Percentiles rank a stretch among this genome's conserved stretches.
Evolutionary conservation across 1,284 basidiomycete species (phyloP).

Genomic region (Naganishia albida): DNA sequence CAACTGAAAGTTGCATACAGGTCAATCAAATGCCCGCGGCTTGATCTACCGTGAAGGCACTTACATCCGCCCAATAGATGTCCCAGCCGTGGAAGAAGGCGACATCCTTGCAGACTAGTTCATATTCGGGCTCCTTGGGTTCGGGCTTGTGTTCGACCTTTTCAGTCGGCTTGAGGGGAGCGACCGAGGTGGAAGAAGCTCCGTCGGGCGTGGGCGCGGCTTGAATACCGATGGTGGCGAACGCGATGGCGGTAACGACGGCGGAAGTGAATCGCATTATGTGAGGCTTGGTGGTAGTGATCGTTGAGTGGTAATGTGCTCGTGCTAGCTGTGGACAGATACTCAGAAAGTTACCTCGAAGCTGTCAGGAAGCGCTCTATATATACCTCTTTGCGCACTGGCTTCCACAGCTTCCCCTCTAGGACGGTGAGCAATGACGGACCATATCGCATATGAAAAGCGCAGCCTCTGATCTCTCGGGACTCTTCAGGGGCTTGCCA

Average conservation of each 20-base stretch:
- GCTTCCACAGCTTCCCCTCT: too few species aligned
- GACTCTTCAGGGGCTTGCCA: too few species aligned
- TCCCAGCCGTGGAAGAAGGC: slow-evolving; percentile 26
- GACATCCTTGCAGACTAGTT: slow-evolving; percentile 4
- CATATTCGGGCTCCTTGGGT: neutral
- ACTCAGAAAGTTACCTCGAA: too few species aligned
- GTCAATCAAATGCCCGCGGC: neutral
- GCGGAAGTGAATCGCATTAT: slow-evolving; percentile 17
- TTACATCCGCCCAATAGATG: slow-evolving; percentile 11
- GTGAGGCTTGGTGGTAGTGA: too few species aligned
- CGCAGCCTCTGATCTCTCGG: too few species aligned
- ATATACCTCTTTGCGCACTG: too few species aligned
- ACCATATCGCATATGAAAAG: too few species aligned
- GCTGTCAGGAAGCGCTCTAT: too few species aligned
- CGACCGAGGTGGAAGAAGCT: neutral
- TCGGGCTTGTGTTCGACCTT: neutral
- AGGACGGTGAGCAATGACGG: too few species aligned
- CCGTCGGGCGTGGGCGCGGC: slow-evolving; percentile 9
- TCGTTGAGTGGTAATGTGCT: too few species aligned
- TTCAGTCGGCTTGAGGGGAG: neutral
- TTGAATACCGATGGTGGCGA: slow-evolving; percentile 12
- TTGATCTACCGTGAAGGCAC: neutral
- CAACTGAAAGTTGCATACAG: neutral
- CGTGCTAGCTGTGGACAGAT: too few species aligned
- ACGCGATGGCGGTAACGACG: slow-evolving; percentile 1